Evolutionary conservation across 441 rosid species (phyloP).

Genomic region (Corymbia citriodora): DNA sequence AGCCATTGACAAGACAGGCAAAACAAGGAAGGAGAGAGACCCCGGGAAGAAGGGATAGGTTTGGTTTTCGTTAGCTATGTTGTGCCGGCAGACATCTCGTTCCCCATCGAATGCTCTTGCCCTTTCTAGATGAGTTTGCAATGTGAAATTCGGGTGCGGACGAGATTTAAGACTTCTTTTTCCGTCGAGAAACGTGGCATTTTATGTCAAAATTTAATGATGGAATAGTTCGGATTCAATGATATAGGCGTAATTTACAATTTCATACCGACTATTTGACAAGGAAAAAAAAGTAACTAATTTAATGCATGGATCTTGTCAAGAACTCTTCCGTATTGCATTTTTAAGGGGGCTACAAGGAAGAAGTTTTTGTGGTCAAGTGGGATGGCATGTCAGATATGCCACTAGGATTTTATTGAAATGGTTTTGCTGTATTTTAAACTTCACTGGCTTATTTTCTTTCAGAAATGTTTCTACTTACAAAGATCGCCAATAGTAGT

Average conservation of each 20-base stretch:
- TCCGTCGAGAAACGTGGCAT: background rate
- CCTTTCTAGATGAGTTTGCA: background rate
- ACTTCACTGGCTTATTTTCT: too few relatives aligned
- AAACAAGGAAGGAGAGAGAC: background rate
- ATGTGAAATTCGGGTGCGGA: background rate
- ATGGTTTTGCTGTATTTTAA: background rate
- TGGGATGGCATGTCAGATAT: background rate
- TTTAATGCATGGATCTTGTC: background rate
- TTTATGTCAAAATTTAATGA: background rate
- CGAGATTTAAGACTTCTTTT: background rate
- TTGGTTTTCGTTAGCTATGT: background rate
- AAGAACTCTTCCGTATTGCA: background rate
- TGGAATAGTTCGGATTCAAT: background rate
- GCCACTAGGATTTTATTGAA: background rate
- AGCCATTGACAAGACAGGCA: background rate
- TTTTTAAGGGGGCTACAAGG: background rate
- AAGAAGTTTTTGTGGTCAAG: background rate
- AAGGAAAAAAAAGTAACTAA: background rate
- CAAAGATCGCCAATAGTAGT: too few relatives aligned
- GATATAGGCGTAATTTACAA: background rate
- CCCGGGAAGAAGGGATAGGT: background rate
- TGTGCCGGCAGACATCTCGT: background rate
- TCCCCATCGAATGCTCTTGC: background rate
- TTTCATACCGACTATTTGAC: background rate
- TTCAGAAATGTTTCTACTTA: too few relatives aligned